Evolutionary conservation across 2,329 filamentous ascomycete species (phyloP).

Genomic region (Xylariaceae sp.): DNA sequence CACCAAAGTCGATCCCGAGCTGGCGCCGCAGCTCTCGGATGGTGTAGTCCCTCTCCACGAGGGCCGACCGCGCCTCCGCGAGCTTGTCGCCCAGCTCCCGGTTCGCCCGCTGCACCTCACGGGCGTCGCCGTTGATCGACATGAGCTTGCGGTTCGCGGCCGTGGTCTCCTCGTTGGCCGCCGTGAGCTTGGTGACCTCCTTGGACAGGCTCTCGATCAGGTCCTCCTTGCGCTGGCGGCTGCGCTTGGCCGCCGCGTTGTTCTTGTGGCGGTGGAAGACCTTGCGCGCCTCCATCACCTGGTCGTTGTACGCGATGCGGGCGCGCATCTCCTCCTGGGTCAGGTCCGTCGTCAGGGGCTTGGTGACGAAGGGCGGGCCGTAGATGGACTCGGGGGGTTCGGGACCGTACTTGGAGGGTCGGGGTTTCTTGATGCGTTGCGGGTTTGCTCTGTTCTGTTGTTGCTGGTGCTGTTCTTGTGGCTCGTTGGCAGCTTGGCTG

Average conservation of each 20-base stretch:
- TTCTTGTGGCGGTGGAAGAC: conserved; percentile 5
- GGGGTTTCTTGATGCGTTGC: background rate
- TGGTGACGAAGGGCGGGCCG: conserved; percentile 6
- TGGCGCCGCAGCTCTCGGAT: no score
- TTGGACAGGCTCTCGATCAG: conserved; percentile 4
- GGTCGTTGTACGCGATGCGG: conserved; percentile 2
- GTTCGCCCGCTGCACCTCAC: no score
- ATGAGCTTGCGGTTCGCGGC: no score
- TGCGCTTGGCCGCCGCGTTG: conserved; percentile 6
- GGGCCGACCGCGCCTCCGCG: no score
- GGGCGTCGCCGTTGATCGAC: no score
- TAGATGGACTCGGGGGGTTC: conserved; percentile 4
- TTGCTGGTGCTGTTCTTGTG: background rate
- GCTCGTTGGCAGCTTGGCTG: no score
- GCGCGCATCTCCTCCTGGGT: background rate
- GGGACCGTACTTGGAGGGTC: conserved; percentile 6
- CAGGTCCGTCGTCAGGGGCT: conserved; percentile 3
- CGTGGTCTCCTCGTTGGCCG: background rate
- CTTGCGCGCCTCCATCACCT: conserved; percentile 2
- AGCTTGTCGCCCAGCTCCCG: no score
- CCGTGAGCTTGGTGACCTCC: background rate
- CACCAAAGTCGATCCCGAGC: no score
- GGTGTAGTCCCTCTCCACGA: no score
- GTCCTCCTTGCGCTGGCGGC: conserved; percentile 3
- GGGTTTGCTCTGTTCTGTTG: background rate